These are phyloP conservation scores for Aquilaria agallochum DNA, from an alignment of 441 rosid genomes.

Conservation along the genomic window DNA sequence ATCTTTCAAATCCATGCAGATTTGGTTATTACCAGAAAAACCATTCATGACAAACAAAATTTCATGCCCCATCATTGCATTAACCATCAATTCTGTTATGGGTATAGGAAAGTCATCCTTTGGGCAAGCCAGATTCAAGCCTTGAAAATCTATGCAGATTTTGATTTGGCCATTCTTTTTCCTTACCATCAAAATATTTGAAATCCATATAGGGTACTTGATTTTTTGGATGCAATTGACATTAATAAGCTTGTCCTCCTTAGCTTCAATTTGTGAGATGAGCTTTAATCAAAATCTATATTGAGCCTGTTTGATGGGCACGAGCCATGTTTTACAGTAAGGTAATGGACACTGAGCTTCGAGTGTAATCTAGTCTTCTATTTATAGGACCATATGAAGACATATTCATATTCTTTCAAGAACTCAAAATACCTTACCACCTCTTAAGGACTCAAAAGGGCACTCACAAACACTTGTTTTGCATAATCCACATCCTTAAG, in stretches of 20 bases:
- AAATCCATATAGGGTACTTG: neutral
- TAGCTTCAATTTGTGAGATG: neutral
- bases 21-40: neutral
- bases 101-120: neutral
- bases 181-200: neutral
- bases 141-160: neutral
- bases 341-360: neutral
- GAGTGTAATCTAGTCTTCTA: neutral
- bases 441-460: neutral
- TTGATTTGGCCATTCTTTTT: neutral
- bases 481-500: neutral
- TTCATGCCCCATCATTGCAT: neutral
- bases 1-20: neutral
- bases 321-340: no score
- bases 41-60: neutral
- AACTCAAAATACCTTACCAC: neutral
- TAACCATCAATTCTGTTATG: neutral
- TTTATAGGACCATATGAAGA: neutral
- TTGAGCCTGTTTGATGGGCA: neutral
- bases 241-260: no score
- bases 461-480: neutral
- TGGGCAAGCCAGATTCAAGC: neutral
- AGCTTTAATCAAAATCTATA: neutral
- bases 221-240: neutral
- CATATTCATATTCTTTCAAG: no score